phyloP scores from a whole-genome alignment of 805 yeast species.

The Saccharomycopsis fodiens region DNA sequence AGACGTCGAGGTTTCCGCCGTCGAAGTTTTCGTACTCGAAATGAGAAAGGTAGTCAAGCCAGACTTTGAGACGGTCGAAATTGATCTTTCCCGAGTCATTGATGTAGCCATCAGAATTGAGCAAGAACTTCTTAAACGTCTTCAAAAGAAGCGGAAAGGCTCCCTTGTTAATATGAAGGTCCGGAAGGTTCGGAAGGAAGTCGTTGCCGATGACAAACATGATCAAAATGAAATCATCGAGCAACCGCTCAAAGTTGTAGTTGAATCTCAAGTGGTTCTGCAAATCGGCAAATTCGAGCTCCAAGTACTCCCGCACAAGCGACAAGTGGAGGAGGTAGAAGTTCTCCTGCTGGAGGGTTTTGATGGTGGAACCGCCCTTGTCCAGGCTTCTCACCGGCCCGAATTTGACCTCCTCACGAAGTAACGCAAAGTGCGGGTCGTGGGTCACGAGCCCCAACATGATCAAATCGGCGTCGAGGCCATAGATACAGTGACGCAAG shows the following conservation, averaged over 20 bases:
- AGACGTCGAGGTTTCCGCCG: constrained; percentile 71
- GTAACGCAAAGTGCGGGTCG: constrained; percentile 89
- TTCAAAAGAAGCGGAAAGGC: constrained; percentile 90
- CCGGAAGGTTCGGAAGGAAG: constrained; percentile 94
- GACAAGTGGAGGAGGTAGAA: constrained; percentile 81
- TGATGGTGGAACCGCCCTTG: constrained; percentile 30
- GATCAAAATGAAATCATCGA: constrained; percentile 89
- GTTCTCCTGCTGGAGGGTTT: constrained; percentile 64
- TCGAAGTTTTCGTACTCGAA: constrained; percentile 87
- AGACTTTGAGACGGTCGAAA: constrained; percentile 57
- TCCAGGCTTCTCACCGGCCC: constrained; percentile 39
- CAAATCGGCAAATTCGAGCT: constrained; percentile 73
- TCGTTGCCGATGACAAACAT: constrained; percentile 96
- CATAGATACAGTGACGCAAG: constrained; percentile 88
- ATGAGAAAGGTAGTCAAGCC: constrained; percentile 68
- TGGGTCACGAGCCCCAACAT: constrained; percentile 88
- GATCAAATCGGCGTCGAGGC: constrained; percentile 92
- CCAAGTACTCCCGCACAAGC: constrained; percentile 82
- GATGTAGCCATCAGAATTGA: constrained; percentile 72
- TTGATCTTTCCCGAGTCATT: constrained; percentile 80
- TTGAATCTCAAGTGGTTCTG: constrained; percentile 53
- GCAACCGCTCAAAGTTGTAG: constrained; percentile 77
- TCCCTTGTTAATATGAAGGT: constrained; percentile 86
- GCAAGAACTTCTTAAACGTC: constrained; percentile 77
- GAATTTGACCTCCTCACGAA: constrained; percentile 93